phyloP scores from a whole-genome alignment of 2,329 filamentous ascomycete species.

The Cercospora sp. region DNA sequence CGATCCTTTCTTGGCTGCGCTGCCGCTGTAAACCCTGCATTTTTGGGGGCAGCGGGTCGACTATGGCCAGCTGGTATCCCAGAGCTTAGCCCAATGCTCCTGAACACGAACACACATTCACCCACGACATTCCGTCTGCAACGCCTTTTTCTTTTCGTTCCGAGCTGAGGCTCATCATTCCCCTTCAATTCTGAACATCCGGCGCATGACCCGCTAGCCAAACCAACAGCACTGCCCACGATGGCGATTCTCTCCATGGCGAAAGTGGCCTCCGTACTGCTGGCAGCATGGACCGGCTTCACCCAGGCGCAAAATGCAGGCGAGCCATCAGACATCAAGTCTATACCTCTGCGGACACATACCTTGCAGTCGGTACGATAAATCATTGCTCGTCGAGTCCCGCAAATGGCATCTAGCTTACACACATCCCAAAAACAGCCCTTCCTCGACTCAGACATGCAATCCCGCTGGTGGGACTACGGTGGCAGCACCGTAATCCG shows the following conservation, averaged over 20 bases:
- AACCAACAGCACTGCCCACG: conserved; percentile 3
- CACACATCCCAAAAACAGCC: conserved; percentile 57
- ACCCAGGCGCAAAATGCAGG: conserved; percentile 27
- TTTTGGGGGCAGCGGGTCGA: not conserved
- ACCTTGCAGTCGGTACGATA: conserved; percentile 34
- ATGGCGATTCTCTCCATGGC: conserved; percentile 27
- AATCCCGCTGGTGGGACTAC: conserved; percentile 98
- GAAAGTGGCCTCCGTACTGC: conserved; percentile 33
- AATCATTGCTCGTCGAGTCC: not conserved
- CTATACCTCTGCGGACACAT: conserved; percentile 40
- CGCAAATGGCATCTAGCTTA: not conserved
- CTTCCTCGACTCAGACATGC: conserved; percentile 96
- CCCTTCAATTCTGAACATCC: conserved; percentile 3
- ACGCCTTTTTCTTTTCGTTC: conserved; percentile 7
- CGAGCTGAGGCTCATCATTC: conserved; percentile 4
- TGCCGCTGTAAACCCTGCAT: not conserved
- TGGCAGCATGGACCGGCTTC: conserved; percentile 36
- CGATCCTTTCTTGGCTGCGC: conserved; percentile 1
- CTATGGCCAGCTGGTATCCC: not conserved
- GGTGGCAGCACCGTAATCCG: conserved; percentile 89
- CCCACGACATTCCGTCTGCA: not conserved
- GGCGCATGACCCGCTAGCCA: conserved; percentile 9
- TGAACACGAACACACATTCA: not conserved
- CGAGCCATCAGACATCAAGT: conserved; percentile 37
- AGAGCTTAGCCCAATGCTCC: conserved; percentile 6